Percentiles rank a stretch among this genome's conserved stretches.
These are phyloP conservation scores for Sphaerostilbella broomeana DNA, from an alignment of 2,329 filamentous ascomycete genomes.

Conservation along the genomic window DNA sequence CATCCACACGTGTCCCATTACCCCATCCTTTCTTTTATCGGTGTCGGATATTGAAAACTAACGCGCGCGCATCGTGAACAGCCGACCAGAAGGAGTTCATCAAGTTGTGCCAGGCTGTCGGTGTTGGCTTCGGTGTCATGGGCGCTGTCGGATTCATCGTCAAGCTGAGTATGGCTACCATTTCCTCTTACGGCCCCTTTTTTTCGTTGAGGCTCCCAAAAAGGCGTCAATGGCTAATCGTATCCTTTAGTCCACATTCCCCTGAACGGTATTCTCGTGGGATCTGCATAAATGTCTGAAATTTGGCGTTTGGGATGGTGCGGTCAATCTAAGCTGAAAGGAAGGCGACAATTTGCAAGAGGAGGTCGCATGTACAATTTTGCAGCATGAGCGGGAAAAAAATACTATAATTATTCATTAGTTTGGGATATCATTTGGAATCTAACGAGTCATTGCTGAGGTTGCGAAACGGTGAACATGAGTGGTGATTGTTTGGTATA, in stretches of 20 bases:
- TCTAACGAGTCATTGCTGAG: too few relatives aligned
- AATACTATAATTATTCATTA: slow-evolving; percentile 11
- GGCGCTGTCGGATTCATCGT: slow-evolving; percentile 63
- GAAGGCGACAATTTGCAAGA: not conserved
- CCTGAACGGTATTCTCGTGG: slow-evolving; percentile 64
- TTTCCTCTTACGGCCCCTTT: not conserved
- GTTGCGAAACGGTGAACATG: too few relatives aligned
- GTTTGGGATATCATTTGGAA: slow-evolving; percentile 4
- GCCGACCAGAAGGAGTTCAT: slow-evolving; percentile 39
- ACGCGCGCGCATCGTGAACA: slow-evolving; percentile 14
- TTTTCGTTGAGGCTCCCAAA: too few relatives aligned
- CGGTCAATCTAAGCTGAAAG: not conserved
- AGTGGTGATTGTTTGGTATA: too few relatives aligned
- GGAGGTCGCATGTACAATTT: slow-evolving; percentile 7
- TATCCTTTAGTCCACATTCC: slow-evolving; percentile 68
- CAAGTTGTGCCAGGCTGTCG: slow-evolving; percentile 52
- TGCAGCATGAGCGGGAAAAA: slow-evolving; percentile 7
- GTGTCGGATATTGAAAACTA: slow-evolving; percentile 1
- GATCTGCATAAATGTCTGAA: slow-evolving; percentile 46
- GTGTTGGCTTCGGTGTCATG: slow-evolving; percentile 65
- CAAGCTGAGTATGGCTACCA: slow-evolving; percentile 59
- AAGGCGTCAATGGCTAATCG: too few relatives aligned
- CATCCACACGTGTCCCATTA: not conserved
- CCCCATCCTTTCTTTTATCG: not conserved
- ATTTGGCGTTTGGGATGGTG: slow-evolving; percentile 8